phyloP scores from a whole-genome alignment of 129 eudicot species.

The Deinandra increscens region DNA sequence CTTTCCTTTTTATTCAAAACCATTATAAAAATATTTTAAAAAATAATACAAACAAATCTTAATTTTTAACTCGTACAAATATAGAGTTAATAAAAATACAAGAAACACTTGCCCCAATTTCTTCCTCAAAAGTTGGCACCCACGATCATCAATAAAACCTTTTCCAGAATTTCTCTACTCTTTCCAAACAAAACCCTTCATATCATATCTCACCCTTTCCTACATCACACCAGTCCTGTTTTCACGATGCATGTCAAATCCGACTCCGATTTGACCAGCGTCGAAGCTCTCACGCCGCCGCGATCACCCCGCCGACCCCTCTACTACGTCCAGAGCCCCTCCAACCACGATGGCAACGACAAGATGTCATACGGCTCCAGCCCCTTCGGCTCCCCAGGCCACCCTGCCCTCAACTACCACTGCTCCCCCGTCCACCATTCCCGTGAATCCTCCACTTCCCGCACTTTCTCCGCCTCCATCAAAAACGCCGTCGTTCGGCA shows the following conservation, averaged over 20 bases:
- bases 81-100: too few relatives aligned
- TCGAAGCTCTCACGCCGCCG: conserved; percentile 71
- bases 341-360: conserved; percentile 68
- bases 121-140: conserved; percentile 24
- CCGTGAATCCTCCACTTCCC: conserved; percentile 78
- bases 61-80: too few relatives aligned
- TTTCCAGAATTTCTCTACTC: conserved; percentile 2
- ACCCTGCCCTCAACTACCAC: conserved; percentile 72
- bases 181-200: conserved; percentile 14
- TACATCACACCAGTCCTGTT: not conserved
- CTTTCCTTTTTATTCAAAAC: too few relatives aligned
- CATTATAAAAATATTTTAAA: too few relatives aligned
- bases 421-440: conserved; percentile 94
- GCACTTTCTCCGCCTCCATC: conserved; percentile 63
- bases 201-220: not conserved
- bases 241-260: conserved; percentile 71
- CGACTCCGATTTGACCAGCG: conserved; percentile 81
- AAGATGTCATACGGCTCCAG: conserved; percentile 79
- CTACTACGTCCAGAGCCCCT: conserved; percentile 93
- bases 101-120: conserved; percentile 29
- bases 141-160: conserved; percentile 20
- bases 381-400: conserved; percentile 69
- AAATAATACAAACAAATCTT: too few relatives aligned
- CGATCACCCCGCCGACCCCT: conserved; percentile 74
- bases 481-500: conserved; percentile 35